These are phyloP conservation scores for Ceratopteris richardii DNA, from an alignment of 75 land plant genomes.

Conservation along the genomic window DNA sequence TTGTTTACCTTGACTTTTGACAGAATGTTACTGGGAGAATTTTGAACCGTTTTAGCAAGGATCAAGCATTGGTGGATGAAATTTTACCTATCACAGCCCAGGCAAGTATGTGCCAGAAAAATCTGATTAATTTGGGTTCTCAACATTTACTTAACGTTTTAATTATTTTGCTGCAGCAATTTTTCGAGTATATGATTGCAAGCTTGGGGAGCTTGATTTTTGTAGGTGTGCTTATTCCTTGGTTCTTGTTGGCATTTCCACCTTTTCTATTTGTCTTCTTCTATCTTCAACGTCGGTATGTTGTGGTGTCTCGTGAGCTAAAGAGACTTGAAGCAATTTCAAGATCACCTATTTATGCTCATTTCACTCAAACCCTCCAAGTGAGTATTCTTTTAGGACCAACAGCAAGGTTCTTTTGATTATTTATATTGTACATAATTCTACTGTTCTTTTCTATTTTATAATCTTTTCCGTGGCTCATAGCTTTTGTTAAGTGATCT, in stretches of 20 bases:
- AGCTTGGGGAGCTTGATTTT: conserved; percentile 18
- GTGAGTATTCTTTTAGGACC: conserved; percentile 1
- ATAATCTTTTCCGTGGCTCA: too few relatives aligned
- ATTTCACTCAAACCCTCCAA: conserved; percentile 25
- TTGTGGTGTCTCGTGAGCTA: conserved; percentile 20
- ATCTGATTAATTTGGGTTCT: neutral
- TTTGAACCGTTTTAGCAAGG: conserved; percentile 30
- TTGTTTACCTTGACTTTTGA: too few relatives aligned
- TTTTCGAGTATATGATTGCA: conserved; percentile 10
- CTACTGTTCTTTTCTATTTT: too few relatives aligned
- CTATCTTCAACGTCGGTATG: conserved; percentile 20
- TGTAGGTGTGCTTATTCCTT: conserved; percentile 22
- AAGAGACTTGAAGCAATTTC: conserved; percentile 29
- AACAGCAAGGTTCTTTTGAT: neutral
- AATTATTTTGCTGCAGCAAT: conserved; percentile 14
- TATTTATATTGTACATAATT: neutral
- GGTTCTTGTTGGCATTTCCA: conserved; percentile 25
- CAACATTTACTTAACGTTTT: too few relatives aligned
- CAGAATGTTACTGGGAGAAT: conserved; percentile 33
- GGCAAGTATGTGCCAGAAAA: conserved; percentile 9
- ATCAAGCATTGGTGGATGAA: conserved; percentile 30
- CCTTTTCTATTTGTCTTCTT: conserved; percentile 15
- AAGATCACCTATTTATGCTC: conserved; percentile 30
- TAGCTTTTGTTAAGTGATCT: too few relatives aligned
- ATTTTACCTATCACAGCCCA: conserved; percentile 22